Percentiles rank a stretch among this genome's conserved stretches.
Conservation (phyloP, 345 rosid genomes). For the Eucalyptus melliodora region DNA sequence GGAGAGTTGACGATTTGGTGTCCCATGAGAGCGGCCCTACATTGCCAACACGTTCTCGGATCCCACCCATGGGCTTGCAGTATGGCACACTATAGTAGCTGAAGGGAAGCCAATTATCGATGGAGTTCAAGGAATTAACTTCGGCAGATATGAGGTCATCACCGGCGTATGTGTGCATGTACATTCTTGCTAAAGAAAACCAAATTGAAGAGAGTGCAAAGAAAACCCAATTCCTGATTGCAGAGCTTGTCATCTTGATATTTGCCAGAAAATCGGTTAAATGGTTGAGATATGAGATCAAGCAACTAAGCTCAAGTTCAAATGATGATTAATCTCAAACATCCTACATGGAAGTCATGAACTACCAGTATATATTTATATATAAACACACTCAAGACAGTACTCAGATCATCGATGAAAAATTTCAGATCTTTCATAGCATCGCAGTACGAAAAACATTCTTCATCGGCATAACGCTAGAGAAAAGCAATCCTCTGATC, state of each 20-base stretch:
- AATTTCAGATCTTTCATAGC: neutral
- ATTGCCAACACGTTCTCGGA: neutral
- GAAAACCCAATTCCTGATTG: slow-evolving; percentile 2
- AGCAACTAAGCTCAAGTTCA: neutral
- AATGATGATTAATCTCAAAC: neutral
- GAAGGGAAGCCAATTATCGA: slow-evolving; percentile 73
- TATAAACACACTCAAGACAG: too few relatives aligned
- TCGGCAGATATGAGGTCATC: slow-evolving; percentile 41
- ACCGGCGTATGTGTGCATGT: slow-evolving; percentile 47
- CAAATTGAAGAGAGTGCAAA: slow-evolving; percentile 35
- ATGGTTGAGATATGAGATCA: too few relatives aligned
- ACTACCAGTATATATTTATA: neutral
- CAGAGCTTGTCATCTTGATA: neutral
- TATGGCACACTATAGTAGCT: slow-evolving; percentile 62
- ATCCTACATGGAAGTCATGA: neutral
- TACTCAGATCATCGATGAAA: neutral
- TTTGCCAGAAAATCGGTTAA: neutral
- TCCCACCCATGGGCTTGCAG: neutral
- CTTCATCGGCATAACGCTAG: neutral
- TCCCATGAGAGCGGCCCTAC: neutral
- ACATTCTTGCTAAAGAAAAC: slow-evolving; percentile 79
- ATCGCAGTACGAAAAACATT: neutral
- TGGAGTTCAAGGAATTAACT: slow-evolving; percentile 81
- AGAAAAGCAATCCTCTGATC: neutral
- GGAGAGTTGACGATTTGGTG: neutral